These are phyloP conservation scores for Plasmopara halstedii DNA, from an alignment of 352 stramenopile species.

Conservation along the genomic window DNA sequence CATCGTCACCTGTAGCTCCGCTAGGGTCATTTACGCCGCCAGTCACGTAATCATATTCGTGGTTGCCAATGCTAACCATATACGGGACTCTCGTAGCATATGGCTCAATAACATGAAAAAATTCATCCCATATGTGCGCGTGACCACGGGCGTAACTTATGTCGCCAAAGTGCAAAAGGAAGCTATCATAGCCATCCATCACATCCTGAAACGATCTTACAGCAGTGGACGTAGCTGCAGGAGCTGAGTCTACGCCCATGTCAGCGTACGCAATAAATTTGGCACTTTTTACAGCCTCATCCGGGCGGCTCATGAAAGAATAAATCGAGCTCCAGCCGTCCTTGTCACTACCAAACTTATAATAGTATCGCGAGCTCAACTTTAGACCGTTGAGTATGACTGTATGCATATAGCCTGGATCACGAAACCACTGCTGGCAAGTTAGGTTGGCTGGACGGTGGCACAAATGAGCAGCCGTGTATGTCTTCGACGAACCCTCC, in stretches of 20 bases:
- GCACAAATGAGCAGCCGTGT: conserved; percentile 63
- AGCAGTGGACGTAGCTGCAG: conserved; percentile 50
- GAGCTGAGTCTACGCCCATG: conserved; percentile 64
- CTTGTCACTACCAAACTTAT: conserved; percentile 69
- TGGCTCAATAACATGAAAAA: conserved; percentile 65
- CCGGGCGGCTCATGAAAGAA: conserved; percentile 44
- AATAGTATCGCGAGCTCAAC: conserved; percentile 48
- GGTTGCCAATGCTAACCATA: conserved; percentile 74
- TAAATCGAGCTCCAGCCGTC: conserved; percentile 65
- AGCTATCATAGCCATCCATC: conserved; percentile 56
- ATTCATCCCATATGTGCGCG: conserved; percentile 63
- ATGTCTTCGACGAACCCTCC: conserved; percentile 46
- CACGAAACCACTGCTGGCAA: conserved; percentile 59
- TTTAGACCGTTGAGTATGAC: conserved; percentile 50
- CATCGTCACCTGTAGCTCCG: conserved; percentile 34
- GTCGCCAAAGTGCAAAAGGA: conserved; percentile 71
- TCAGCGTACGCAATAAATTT: conserved; percentile 82
- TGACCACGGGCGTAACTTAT: conserved; percentile 64
- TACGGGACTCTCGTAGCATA: conserved; percentile 66
- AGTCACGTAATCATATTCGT: conserved; percentile 70
- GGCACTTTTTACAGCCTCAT: conserved; percentile 27
- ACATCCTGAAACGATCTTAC: conserved; percentile 56
- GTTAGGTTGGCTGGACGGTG: conserved; percentile 49
- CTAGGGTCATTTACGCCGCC: conserved; percentile 52
- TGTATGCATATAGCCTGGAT: conserved; percentile 75